Conservation (phyloP, 352 stramenopile genomes). For the Globisporangium alternatum region DNA sequence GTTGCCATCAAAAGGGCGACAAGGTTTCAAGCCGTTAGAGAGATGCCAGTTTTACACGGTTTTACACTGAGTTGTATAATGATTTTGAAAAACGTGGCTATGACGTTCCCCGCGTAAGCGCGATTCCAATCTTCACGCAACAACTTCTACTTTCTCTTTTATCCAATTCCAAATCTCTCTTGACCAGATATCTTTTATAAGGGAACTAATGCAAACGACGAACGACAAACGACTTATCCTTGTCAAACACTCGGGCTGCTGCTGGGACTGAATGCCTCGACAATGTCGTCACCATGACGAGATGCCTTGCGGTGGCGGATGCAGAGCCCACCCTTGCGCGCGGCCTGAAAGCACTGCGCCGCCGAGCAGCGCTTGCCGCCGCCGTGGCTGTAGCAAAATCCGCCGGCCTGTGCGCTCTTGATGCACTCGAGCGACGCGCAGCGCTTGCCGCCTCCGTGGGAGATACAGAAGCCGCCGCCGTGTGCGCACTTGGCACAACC, state of each 20-base stretch:
- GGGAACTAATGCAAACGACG: no score
- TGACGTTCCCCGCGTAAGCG: no score
- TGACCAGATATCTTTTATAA: no score
- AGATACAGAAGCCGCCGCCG: slow-evolving; percentile 74
- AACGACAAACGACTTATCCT: no score
- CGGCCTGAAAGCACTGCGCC: slow-evolving; percentile 72
- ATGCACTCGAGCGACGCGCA: slow-evolving; percentile 48
- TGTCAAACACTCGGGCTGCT: neutral
- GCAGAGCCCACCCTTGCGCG: slow-evolving; percentile 74
- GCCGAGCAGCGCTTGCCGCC: slow-evolving; percentile 71
- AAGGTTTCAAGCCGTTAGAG: no score
- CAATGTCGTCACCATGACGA: neutral
- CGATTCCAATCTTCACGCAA: no score
- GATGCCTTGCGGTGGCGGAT: slow-evolving; percentile 66
- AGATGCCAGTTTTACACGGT: no score
- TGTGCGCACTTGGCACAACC: slow-evolving; percentile 74
- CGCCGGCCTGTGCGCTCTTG: slow-evolving; percentile 73
- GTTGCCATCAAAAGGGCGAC: no score
- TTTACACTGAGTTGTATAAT: no score
- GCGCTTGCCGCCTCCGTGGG: slow-evolving; percentile 67
- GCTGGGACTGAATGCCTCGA: neutral
- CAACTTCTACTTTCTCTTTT: no score
- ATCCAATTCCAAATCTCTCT: no score
- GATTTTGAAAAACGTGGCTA: no score
- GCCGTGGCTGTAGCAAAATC: slow-evolving; percentile 79